A percentile compares a stretch with the other conserved stretches of the same genome.
These are phyloP conservation scores for Hymenoscyphus albidus DNA, from an alignment of 2,329 filamentous ascomycete genomes.

Conservation along the genomic window DNA sequence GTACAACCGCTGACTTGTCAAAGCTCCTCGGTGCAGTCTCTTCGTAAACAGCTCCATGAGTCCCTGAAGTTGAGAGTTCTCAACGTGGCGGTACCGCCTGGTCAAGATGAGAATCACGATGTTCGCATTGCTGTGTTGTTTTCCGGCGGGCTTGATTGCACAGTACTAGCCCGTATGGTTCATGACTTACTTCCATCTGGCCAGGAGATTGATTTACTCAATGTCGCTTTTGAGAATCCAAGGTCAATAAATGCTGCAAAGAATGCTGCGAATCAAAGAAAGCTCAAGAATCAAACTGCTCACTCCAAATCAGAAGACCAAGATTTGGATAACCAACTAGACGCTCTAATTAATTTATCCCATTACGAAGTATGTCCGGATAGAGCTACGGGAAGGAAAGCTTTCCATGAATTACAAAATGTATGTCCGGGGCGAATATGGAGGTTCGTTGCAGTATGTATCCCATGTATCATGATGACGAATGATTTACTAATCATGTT, in stretches of 20 bases:
- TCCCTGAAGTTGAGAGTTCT: constrained; percentile 63
- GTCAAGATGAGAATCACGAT: constrained; percentile 33
- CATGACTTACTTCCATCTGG: constrained; percentile 69
- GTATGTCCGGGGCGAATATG: constrained; percentile 70
- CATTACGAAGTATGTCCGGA: constrained; percentile 86
- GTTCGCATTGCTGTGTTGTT: constrained; percentile 76
- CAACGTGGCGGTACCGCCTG: constrained; percentile 58
- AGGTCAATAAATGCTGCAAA: constrained; percentile 58
- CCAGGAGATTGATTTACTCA: constrained; percentile 80
- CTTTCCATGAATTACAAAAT: constrained; percentile 67
- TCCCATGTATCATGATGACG: constrained; percentile 10
- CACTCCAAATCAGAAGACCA: neutral
- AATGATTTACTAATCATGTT: constrained; percentile 11
- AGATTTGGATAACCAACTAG: neutral
- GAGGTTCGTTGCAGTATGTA: constrained; percentile 71
- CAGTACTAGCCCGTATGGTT: constrained; percentile 73
- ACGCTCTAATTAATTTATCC: constrained; percentile 10
- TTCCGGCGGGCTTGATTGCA: constrained; percentile 92
- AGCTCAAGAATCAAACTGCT: constrained; percentile 21
- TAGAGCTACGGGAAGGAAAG: constrained; percentile 77
- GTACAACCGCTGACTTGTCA: constrained; percentile 35
- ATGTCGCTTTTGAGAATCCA: constrained; percentile 96
- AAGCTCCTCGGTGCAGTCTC: constrained; percentile 48
- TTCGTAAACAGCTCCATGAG: constrained; percentile 53
- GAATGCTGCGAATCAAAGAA: constrained; percentile 32